These are phyloP conservation scores for Sequoiadendron giganteum DNA, from an alignment of 75 land plant genomes.

Conservation along the genomic window DNA sequence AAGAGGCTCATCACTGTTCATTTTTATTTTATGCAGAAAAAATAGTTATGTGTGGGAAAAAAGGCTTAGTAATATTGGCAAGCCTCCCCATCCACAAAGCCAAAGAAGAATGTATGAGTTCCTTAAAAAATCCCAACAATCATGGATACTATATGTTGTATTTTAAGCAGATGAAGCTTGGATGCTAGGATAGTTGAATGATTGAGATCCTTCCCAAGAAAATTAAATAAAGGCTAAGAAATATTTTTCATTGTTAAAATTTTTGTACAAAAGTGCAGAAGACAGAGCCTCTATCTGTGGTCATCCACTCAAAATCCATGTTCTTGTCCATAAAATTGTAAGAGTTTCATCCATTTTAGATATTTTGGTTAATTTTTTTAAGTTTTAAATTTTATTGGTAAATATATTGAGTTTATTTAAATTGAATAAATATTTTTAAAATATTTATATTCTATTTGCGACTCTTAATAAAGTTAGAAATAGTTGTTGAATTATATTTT, in stretches of 20 bases:
- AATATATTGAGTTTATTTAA: too few species aligned
- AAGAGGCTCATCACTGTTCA: not conserved
- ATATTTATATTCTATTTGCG: too few species aligned
- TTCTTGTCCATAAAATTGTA: slow-evolving; percentile 33
- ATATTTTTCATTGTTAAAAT: slow-evolving; percentile 25
- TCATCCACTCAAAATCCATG: slow-evolving; percentile 39
- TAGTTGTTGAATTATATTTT: too few species aligned
- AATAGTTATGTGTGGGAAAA: not conserved
- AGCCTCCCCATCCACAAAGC: too few species aligned
- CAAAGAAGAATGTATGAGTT: too few species aligned
- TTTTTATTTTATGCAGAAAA: not conserved
- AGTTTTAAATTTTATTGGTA: too few species aligned
- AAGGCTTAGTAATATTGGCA: not conserved
- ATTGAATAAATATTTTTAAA: too few species aligned
- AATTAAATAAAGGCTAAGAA: slow-evolving; percentile 11
- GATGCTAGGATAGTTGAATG: not conserved
- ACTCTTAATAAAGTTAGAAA: too few species aligned
- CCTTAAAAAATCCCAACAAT: not conserved
- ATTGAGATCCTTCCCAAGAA: slow-evolving; percentile 23
- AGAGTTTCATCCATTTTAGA: too few species aligned
- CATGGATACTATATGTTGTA: not conserved
- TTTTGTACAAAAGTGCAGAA: slow-evolving; percentile 42
- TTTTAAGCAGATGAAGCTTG: not conserved
- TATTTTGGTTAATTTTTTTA: too few species aligned
- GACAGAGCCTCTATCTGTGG: slow-evolving; percentile 41